phyloP scores from a whole-genome alignment of 306 rosid genomes.

The Prunus kanzakura region DNA sequence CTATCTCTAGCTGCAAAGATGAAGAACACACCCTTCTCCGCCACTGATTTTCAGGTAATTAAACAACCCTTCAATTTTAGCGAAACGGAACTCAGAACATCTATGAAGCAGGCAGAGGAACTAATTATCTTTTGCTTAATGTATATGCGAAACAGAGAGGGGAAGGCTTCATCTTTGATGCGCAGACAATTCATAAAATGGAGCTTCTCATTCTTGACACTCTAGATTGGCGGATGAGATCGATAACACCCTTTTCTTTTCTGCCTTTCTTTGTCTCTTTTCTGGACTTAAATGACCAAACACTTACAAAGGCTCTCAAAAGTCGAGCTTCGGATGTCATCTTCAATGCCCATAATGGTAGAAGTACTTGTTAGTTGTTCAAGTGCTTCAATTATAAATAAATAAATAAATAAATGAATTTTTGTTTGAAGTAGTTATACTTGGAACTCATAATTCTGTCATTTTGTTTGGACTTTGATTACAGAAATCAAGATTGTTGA shows the following conservation, averaged over 20 bases:
- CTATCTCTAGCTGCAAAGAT: constrained; percentile 71
- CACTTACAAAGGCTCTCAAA: constrained; percentile 45
- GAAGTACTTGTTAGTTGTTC: not conserved
- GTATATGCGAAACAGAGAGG: constrained; percentile 41
- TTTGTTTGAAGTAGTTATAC: not conserved
- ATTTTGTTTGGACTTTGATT: constrained; percentile 6
- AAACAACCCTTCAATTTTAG: not conserved
- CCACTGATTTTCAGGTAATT: constrained; percentile 44
- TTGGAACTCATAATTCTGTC: not conserved
- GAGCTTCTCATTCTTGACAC: constrained; percentile 65
- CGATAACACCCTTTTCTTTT: constrained; percentile 73
- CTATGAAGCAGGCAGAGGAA: not conserved
- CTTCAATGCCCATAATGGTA: constrained; percentile 64
- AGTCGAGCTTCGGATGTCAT: constrained; percentile 54
- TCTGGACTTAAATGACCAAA: constrained; percentile 37
- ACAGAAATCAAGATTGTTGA: constrained; percentile 47
- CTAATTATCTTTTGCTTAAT: not conserved
- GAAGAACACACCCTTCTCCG: constrained; percentile 46
- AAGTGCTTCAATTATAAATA: not conserved
- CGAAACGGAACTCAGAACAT: not conserved
- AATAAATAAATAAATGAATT: not conserved
- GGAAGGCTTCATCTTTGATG: constrained; percentile 45
- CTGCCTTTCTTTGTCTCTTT: constrained; percentile 49
- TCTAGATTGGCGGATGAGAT: constrained; percentile 72
- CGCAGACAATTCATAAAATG: constrained; percentile 48